Evolutionary conservation across 768 basidiomycete species (phyloP).

Genomic region (Panaeolus papilionaceus): DNA sequence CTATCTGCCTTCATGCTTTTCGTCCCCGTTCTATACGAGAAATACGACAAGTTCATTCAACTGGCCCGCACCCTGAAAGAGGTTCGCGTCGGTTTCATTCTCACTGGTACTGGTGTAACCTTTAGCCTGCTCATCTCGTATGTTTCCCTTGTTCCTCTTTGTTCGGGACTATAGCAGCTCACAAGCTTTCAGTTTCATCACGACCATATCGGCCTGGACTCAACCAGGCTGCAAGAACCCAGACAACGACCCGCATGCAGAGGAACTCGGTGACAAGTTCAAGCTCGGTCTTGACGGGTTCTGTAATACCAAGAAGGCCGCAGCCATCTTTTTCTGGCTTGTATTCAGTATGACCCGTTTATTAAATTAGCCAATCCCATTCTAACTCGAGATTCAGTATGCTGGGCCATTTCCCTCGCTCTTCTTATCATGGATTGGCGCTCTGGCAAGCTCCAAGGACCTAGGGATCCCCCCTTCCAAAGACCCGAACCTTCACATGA

Average conservation of each 20-base stretch:
- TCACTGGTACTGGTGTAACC: constrained; percentile 71
- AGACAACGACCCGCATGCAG: constrained; percentile 79
- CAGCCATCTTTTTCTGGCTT: constrained; percentile 89
- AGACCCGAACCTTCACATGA: constrained; percentile 57
- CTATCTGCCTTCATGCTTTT: constrained; percentile 76
- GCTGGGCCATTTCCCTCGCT: constrained; percentile 75
- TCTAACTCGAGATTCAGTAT: constrained; percentile 47
- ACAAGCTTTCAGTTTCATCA: constrained; percentile 59
- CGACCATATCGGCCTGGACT: constrained; percentile 88
- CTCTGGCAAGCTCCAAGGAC: constrained; percentile 62
- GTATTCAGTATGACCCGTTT: constrained; percentile 62
- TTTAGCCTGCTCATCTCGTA: constrained; percentile 80
- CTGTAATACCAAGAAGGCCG: constrained; percentile 94
- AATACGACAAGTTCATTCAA: constrained; percentile 80
- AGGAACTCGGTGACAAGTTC: constrained; percentile 66
- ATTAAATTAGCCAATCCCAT: not conserved
- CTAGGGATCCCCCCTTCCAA: constrained; percentile 80
- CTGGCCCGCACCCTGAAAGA: constrained; percentile 85
- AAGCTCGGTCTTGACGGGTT: constrained; percentile 73
- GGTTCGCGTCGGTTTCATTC: constrained; percentile 83
- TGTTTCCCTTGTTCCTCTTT: constrained; percentile 38
- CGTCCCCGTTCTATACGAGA: constrained; percentile 83
- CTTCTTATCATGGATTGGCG: constrained; percentile 82
- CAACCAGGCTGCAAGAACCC: constrained; percentile 89
- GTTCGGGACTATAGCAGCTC: constrained; percentile 10